Percentiles rank a stretch among this genome's conserved stretches.
Conservation (phyloP, 257 asterid genomes). For the Salvia hispanica region DNA sequence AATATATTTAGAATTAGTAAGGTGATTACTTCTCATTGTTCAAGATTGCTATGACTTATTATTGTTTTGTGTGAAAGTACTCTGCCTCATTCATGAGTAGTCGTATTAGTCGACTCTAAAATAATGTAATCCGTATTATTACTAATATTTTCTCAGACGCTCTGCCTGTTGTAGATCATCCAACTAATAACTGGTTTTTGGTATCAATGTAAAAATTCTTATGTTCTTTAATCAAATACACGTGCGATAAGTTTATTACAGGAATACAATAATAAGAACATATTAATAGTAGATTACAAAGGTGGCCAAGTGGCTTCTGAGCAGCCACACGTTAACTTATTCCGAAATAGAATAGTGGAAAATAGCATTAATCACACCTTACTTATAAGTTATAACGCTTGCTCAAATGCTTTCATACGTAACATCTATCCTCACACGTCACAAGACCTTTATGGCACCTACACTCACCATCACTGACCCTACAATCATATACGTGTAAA, state of each 20-base stretch:
- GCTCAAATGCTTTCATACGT: constrained; percentile 25
- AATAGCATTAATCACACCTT: neutral
- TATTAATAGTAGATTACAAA: neutral
- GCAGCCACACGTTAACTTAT: constrained; percentile 21
- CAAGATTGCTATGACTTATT: constrained; percentile 1
- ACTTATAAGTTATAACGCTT: constrained; percentile 29
- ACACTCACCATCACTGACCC: neutral
- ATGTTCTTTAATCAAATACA: neutral
- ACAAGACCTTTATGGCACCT: constrained; percentile 17
- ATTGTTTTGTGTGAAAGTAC: neutral
- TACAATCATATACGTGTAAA: neutral
- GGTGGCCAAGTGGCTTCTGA: constrained; percentile 25
- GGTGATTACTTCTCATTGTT: constrained; percentile 1
- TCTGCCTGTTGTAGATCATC: neutral
- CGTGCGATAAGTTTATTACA: neutral
- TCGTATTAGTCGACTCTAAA: constrained; percentile 11
- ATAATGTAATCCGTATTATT: neutral
- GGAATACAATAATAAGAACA: neutral
- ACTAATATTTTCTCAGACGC: neutral
- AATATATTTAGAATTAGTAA: neutral
- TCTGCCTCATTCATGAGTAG: neutral
- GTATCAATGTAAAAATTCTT: neutral
- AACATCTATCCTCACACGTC: constrained; percentile 20
- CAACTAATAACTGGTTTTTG: neutral
- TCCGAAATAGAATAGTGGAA: neutral